Base-by-base conservation (phyloP, 2,329 filamentous ascomycete genomes). In the Trichoderma afroharzianum region DNA sequence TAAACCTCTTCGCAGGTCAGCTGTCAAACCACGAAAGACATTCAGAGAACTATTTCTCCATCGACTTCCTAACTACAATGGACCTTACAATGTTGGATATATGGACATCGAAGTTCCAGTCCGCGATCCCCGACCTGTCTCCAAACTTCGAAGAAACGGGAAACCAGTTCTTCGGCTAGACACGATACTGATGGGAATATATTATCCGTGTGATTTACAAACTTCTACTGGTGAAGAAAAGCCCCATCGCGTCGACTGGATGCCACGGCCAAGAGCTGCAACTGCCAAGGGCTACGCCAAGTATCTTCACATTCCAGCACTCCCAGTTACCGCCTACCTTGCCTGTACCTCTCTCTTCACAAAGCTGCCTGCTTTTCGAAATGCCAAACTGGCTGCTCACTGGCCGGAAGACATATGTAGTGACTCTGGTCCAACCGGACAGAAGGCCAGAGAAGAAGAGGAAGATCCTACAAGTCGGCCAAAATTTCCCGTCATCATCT, bases 21-120 rank as follows among this genome's bases (percentile, higher is more conserved):
- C 78, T 4, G 73, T 78, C 6, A 75, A 73, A 14, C 80, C 80
- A 21, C 75, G 74, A 18, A 79, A 78, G 57, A 77, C 79, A 8
- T 68, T 81, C 55, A 78, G 80, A 59, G 83, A 85, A 69, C 76
- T 76, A n/a, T 75, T 84, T 62, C 78, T 84, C 47, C 82, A 84
- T 75, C 75, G 79, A 4, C 87, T 93, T 64, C 90, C 91, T 4
- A 77, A 84, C 15, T 91, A 91, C 76, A 85, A 87, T 1, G 91
- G 91, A 0, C 88, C 88, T 0, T 91, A 92, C 78, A 86, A 86
- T 73, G 91, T 93, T 53, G 91, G 91, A 30, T 91, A 88, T 14
- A 85, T 92, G 78, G 90, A 92, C 75, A 83, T 91, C 71, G 90
- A 92, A 78, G 85, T 92, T 32, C 89, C 90, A 6, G 85, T 85